These are phyloP conservation scores for Capsella bursapastoris DNA, from an alignment of 345 rosid genomes.

Conservation along the genomic window DNA sequence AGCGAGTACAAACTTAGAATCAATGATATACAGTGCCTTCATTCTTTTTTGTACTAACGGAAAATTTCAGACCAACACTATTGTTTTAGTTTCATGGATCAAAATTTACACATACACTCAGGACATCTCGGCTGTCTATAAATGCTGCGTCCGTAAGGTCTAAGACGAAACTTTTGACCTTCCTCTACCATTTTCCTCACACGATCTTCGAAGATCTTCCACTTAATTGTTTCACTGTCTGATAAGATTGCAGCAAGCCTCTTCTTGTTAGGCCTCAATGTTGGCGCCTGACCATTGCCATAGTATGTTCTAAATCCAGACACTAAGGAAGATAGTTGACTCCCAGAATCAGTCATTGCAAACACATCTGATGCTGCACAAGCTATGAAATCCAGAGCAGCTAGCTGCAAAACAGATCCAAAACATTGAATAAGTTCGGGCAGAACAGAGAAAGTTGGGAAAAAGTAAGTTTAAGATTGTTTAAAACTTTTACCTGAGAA, in stretches of 20 bases:
- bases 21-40: slow-evolving; percentile 20
- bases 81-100: slow-evolving; percentile 22
- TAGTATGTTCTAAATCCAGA: slow-evolving; percentile 87
- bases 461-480: not conserved
- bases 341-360: slow-evolving; percentile 96
- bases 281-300: slow-evolving; percentile 72
- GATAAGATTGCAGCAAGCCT: slow-evolving; percentile 82
- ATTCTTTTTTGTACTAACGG: slow-evolving; percentile 32
- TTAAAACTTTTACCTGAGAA: slow-evolving; percentile 62
- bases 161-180: slow-evolving; percentile 60
- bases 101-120: slow-evolving; percentile 73
- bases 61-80: slow-evolving; percentile 6
- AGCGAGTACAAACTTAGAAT: slow-evolving; percentile 25
- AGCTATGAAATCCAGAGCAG: slow-evolving; percentile 86
- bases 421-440: not conserved
- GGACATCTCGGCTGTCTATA: slow-evolving; percentile 87
- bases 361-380: slow-evolving; percentile 90
- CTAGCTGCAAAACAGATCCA: slow-evolving; percentile 57
- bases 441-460: not conserved
- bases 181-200: slow-evolving; percentile 76
- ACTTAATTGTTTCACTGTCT: slow-evolving; percentile 57
- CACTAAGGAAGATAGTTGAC: slow-evolving; percentile 88
- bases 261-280: slow-evolving; percentile 86
- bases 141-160: slow-evolving; percentile 79
- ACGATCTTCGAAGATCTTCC: slow-evolving; percentile 67